Conservation (phyloP, 2,329 filamentous ascomycete genomes). For the Colletotrichum lindemuthianum region DNA sequence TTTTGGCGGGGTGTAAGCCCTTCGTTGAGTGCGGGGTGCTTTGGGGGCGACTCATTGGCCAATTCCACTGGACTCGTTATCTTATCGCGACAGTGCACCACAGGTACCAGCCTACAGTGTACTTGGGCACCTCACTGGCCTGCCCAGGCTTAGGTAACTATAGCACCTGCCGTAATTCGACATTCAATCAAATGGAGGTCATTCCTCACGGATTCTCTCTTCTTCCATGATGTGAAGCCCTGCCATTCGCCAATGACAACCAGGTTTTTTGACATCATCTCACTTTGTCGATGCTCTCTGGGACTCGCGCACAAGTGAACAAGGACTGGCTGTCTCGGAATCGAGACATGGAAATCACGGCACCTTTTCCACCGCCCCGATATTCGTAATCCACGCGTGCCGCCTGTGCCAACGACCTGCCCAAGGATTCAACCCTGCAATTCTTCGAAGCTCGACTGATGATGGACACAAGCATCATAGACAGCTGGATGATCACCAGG, state of each 20-base stretch:
- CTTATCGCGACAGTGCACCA: slow-evolving; percentile 12
- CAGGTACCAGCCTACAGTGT: too few species aligned
- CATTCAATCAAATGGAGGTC: too few species aligned
- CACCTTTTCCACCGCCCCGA: too few species aligned
- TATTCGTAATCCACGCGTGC: too few species aligned
- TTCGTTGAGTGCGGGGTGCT: slow-evolving; percentile 24
- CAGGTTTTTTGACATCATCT: slow-evolving; percentile 22
- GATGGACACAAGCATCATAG: neutral
- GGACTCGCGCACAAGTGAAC: neutral
- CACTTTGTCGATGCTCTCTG: neutral
- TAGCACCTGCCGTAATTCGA: too few species aligned
- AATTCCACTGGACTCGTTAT: slow-evolving; percentile 7
- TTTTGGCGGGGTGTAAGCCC: slow-evolving; percentile 25
- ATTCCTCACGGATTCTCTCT: slow-evolving; percentile 9
- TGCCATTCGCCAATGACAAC: slow-evolving; percentile 23
- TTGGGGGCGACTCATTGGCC: slow-evolving; percentile 5
- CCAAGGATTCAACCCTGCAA: too few species aligned
- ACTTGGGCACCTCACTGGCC: too few species aligned
- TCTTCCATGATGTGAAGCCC: neutral
- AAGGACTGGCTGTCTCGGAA: too few species aligned
- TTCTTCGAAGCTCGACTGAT: neutral
- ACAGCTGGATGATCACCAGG: too few species aligned
- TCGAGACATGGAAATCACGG: too few species aligned
- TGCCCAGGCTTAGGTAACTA: too few species aligned
- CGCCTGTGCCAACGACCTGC: too few species aligned